These are phyloP conservation scores for Opeltia flavorubescens DNA, from an alignment of 495 filamentous ascomycete genomes.

Conservation along the genomic window DNA sequence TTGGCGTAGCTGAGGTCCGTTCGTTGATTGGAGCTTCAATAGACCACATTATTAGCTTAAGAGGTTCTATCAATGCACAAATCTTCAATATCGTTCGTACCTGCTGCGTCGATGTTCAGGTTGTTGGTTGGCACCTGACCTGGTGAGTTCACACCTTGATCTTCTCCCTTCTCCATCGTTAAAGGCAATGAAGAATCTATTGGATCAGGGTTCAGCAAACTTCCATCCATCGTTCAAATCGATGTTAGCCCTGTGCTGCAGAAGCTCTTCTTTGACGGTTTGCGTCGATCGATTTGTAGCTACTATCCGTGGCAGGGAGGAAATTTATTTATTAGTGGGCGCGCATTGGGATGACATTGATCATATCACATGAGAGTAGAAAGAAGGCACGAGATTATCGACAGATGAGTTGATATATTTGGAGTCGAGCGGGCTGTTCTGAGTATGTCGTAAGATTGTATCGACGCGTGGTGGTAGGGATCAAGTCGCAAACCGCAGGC, in stretches of 20 bases:
- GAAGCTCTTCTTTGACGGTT: too few relatives aligned
- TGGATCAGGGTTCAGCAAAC: neutral
- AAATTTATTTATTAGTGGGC: too few relatives aligned
- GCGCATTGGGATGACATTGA: too few relatives aligned
- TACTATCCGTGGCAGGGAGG: too few relatives aligned
- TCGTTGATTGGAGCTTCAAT: neutral
- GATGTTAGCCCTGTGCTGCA: too few relatives aligned
- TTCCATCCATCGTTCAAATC: too few relatives aligned
- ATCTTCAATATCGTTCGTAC: neutral
- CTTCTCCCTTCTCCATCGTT: neutral
- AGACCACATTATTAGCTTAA: neutral
- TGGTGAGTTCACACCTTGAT: neutral
- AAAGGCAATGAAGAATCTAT: neutral
- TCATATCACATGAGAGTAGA: too few relatives aligned
- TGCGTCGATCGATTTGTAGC: too few relatives aligned
- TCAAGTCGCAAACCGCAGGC: neutral
- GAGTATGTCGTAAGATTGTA: too few relatives aligned
- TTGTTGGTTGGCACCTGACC: neutral
- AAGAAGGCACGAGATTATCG: too few relatives aligned
- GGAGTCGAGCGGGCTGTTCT: too few relatives aligned
- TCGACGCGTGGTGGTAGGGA: neutral
- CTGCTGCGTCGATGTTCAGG: neutral
- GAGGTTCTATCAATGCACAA: neutral
- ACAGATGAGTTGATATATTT: too few relatives aligned
- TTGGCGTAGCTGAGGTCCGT: neutral